Evolutionary conservation across 768 basidiomycete species (phyloP).

Genomic region (Phlebiopsis flavidoalba): DNA sequence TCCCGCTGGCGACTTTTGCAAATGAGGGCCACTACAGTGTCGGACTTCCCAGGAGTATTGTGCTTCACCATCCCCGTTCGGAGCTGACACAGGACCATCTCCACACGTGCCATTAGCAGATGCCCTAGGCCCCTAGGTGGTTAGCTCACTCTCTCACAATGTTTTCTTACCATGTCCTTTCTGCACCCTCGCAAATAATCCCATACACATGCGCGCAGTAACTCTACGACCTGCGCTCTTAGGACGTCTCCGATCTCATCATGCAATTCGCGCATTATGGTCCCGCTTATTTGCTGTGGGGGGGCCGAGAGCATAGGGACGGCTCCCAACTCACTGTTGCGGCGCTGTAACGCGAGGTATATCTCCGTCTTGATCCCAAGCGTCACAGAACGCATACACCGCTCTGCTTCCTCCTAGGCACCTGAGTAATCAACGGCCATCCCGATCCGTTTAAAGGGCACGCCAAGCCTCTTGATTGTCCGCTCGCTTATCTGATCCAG

Average conservation of each 20-base stretch:
- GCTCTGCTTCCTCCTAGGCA: conserved; percentile 57
- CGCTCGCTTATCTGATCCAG: no score
- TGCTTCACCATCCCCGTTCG: no score
- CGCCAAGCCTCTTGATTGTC: conserved; percentile 86
- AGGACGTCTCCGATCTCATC: conserved; percentile 90
- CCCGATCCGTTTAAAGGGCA: conserved; percentile 84
- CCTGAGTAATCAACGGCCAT: no score
- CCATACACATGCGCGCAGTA: conserved; percentile 86
- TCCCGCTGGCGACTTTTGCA: no score
- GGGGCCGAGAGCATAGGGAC: conserved; percentile 78
- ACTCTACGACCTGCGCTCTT: conserved; percentile 91
- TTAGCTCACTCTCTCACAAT: conserved; percentile 93
- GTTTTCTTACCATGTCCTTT: conserved; percentile 83
- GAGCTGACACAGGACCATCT: no score
- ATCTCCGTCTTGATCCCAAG: conserved; percentile 77
- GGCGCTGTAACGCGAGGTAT: conserved; percentile 83
- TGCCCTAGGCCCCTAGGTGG: conserved; percentile 88
- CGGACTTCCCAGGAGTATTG: no score
- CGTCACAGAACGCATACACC: conserved; percentile 75
- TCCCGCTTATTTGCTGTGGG: conserved; percentile 88
- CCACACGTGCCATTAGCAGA: no score
- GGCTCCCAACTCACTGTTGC: conserved; percentile 78
- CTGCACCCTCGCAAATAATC: conserved; percentile 81
- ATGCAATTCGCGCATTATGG: conserved; percentile 92
- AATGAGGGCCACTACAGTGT: no score